Percentiles rank a stretch among this genome's conserved stretches.
Evolutionary conservation across 192 early-diverging fungal genomes (phyloP).

Genomic region (Backusella sp.): DNA sequence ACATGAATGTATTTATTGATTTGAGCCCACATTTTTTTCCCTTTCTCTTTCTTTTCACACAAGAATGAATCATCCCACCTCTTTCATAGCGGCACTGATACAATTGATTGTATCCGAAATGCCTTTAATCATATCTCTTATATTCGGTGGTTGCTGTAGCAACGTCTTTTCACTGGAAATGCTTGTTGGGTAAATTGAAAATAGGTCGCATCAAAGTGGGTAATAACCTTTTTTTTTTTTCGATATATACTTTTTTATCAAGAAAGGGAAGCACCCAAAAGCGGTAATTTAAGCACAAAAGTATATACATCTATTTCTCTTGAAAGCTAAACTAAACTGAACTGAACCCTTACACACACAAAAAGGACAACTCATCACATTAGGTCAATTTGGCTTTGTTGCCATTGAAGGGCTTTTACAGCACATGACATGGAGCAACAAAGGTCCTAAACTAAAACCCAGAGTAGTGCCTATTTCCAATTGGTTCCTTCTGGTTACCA

Average conservation of each 20-base stretch:
- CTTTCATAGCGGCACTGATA: slow-evolving; percentile 8
- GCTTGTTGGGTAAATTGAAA: slow-evolving; percentile 57
- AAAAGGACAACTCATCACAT: slow-evolving; percentile 74
- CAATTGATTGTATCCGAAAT: slow-evolving; percentile 43
- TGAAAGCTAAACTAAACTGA: too few relatives aligned
- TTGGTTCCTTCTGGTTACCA: slow-evolving; percentile 72
- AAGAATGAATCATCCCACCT: not conserved
- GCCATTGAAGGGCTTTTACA: slow-evolving; percentile 61
- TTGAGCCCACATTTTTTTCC: not conserved
- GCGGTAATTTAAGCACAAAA: slow-evolving; percentile 37
- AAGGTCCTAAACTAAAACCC: slow-evolving; percentile 35
- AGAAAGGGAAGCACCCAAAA: slow-evolving; percentile 53
- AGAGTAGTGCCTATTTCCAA: slow-evolving; percentile 62
- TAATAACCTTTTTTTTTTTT: not conserved
- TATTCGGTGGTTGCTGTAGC: slow-evolving; percentile 89
- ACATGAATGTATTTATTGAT: not conserved
- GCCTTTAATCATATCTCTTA: slow-evolving; percentile 60
- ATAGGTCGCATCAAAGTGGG: not conserved
- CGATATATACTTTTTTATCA: not conserved
- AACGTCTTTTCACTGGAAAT: slow-evolving; percentile 89
- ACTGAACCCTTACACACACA: not conserved
- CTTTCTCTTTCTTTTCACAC: not conserved
- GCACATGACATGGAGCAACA: slow-evolving; percentile 53
- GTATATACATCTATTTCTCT: too few relatives aligned
- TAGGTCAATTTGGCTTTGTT: slow-evolving; percentile 79